Evolutionary conservation across 352 stramenopile genomes (phyloP).

Genomic region (Blastocystis sp.): DNA sequence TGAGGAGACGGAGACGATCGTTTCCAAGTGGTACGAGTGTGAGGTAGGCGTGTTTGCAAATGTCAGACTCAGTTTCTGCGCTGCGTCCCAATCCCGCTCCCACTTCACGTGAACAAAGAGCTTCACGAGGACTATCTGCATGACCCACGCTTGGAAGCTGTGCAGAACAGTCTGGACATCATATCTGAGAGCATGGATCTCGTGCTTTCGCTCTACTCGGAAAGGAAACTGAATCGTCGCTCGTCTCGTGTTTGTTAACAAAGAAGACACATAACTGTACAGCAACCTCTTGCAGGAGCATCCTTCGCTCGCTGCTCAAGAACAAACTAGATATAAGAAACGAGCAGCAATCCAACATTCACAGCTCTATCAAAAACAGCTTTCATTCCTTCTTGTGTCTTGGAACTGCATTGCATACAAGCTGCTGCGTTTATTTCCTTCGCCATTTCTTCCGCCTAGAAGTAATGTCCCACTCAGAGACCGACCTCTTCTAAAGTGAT

Average conservation of each 20-base stretch:
- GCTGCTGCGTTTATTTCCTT: conserved; percentile 79
- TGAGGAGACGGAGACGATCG: conserved; percentile 31
- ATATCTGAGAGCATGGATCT: background rate
- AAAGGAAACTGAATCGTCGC: background rate
- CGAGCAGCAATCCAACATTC: conserved; percentile 66
- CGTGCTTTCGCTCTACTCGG: background rate
- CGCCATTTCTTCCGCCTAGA: conserved; percentile 76
- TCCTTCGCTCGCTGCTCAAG: conserved; percentile 1
- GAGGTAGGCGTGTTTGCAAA: background rate
- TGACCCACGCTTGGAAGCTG: background rate
- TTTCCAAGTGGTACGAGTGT: background rate
- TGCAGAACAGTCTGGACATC: background rate
- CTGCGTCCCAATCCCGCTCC: background rate
- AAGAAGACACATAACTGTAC: conserved; percentile 12
- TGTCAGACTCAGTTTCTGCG: background rate
- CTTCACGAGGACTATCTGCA: background rate
- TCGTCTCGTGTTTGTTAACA: background rate
- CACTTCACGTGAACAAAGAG: background rate
- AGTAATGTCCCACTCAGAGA: background rate
- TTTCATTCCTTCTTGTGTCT: conserved; percentile 85
- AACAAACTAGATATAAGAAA: background rate
- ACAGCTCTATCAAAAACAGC: conserved; percentile 85
- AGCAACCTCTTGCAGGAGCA: conserved; percentile 5
- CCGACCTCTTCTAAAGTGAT: conserved; percentile 70
- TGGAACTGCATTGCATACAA: conserved; percentile 83